Conservation (phyloP, 441 rosid species). For the Flueggea neowawraea region DNA sequence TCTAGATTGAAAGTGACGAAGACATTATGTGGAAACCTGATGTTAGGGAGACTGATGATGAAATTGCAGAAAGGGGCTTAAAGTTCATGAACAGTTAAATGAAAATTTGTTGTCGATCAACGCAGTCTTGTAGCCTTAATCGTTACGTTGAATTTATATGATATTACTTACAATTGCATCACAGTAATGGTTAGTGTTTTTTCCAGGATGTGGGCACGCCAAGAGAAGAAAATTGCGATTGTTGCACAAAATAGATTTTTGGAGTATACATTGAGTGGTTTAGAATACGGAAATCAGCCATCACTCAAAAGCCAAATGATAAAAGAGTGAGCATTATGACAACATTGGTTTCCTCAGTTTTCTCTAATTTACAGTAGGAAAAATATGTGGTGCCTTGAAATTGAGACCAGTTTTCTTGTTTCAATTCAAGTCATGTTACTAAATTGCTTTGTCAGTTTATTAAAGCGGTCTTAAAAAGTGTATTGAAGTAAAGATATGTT, state of each 20-base stretch:
- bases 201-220: constrained; percentile 55
- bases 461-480: too few species aligned
- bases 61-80: constrained; percentile 58
- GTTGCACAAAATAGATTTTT: constrained; percentile 78
- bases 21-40: constrained; percentile 55
- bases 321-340: constrained; percentile 22
- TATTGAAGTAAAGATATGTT: too few species aligned
- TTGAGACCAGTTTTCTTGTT: too few species aligned
- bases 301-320: constrained; percentile 17
- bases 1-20: constrained; percentile 66
- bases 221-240: constrained; percentile 73
- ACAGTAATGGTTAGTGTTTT: neutral
- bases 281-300: constrained; percentile 23
- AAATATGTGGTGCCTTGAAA: too few species aligned
- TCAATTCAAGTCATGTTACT: too few species aligned
- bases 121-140: neutral
- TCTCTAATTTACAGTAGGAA: too few species aligned
- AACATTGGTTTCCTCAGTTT: neutral
- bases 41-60: constrained; percentile 47
- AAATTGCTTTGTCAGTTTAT: too few species aligned
- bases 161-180: neutral
- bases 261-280: constrained; percentile 43
- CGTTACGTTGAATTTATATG: neutral
- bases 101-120: neutral
- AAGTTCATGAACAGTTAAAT: constrained; percentile 54